Evolutionary conservation across 2,329 filamentous ascomycete species (phyloP), one percentile per base, ranked within the genome.

Genomic region (Neofusicoccum laricinum): DNA sequence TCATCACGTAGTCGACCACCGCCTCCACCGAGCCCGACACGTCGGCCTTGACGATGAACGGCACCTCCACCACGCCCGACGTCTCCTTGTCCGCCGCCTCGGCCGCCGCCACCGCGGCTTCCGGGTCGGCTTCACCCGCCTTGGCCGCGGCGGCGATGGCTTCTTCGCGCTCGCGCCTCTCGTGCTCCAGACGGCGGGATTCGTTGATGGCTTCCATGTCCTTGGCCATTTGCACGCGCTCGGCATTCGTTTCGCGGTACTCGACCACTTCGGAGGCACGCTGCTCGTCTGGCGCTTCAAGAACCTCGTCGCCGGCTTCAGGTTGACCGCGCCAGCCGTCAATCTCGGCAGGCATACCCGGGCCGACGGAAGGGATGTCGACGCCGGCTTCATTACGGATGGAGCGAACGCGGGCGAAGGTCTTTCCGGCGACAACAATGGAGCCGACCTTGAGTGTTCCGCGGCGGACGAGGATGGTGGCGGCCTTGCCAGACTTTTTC

Each of bases 21-120:
- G 95, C 95, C 80, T 99, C 95, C 0, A 93, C 93, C 0, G 94
- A 98, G 41, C 95, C 95, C 66, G 90, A 91, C 17, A 98, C 95
- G 71, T 99, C 95, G 62, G 89, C 93, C 77, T 96, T 97, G 79
- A 99, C 83, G 65, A 95, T 87, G 77, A 98, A 95, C 70, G 90
- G 90, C 53, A 97, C 84, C 15, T 84, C 79, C 66, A 83, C 80
- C 14, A 84, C 82, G 0, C 84, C 83, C 34, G 77, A 73, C 0
- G 75, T 63, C 19, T 71, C 66, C 10, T 19, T 68, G 64, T 82
- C 72, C 8, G 82, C 80, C 38, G 76, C 70, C 14, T 72, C 69
- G 2, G 69, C 65, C 2, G 69, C 67, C 30, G 78, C 78, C 8
- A 76, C 67, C 55, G 74, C 51, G 63, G 75, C 53, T 76, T 80